phyloP scores from a whole-genome alignment of 2,329 filamentous ascomycete species.

The Trichoderma atroviride region DNA sequence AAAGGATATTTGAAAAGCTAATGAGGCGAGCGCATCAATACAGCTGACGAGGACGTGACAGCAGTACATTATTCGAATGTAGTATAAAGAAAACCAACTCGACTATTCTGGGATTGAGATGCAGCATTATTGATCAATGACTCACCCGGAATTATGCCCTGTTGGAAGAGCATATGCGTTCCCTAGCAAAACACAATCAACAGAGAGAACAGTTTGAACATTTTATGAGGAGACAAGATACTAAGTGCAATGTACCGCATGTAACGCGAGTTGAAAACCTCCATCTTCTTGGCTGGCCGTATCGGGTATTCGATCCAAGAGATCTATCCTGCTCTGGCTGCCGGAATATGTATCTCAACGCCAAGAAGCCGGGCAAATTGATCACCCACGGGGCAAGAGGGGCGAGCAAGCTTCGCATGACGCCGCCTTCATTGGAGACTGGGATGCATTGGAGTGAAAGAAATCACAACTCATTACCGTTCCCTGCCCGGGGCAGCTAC shows the following conservation, averaged over 20 bases:
- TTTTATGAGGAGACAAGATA: neutral
- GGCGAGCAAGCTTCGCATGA: neutral
- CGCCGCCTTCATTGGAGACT: neutral
- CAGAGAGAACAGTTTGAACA: neutral
- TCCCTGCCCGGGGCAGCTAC: neutral
- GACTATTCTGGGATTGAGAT: neutral
- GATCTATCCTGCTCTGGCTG: neutral
- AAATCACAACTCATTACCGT: slow-evolving; percentile 12
- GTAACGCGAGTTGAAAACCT: neutral
- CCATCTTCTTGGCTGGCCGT: neutral
- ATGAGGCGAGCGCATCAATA: neutral
- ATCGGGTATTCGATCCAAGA: neutral
- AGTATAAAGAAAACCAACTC: neutral
- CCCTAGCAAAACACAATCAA: neutral
- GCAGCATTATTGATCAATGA: neutral
- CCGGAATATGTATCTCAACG: slow-evolving; percentile 1
- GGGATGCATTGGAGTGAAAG: neutral
- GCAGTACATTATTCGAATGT: neutral
- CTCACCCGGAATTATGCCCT: neutral
- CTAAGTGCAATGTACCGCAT: neutral
- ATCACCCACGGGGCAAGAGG: neutral
- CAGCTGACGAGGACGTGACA: neutral
- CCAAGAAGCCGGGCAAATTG: neutral
- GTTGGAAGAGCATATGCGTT: neutral
- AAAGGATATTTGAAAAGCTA: slow-evolving; percentile 45